Evolutionary conservation across 345 rosid genomes (phyloP), one percentile per base, ranked within the genome.

Genomic region (Syzygium jambos): DNA sequence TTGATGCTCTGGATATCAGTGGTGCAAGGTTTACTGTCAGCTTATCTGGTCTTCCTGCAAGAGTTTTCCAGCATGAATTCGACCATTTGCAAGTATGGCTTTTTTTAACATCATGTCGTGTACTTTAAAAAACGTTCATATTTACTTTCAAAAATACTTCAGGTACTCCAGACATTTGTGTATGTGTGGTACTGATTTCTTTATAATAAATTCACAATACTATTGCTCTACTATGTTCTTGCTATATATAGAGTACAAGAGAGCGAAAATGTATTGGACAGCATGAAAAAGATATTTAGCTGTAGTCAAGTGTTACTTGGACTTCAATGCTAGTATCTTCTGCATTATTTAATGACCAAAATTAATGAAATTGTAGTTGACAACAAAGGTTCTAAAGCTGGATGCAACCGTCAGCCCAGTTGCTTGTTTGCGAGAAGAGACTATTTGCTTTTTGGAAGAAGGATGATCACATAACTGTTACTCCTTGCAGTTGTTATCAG

Each of bases 1-100:
- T 98, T 93, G 99, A 96, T 93, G 98, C 99, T 63, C 93, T 78
- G 89, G 98, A 96, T 84, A 89, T 96, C 43, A 91, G 83, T 86
- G 99, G 99, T 86, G 92, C 92, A 43, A 96, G 85, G 88, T 98
- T 95, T 92, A 87, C 92, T 52, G 89, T 98, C 86, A 94, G 88
- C 89, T 92, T 96, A 87, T 93, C 98, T 2, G 98, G 91, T 89
- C 95, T 98, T 92, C 94, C 96, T 84, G 97, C 96, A 87, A 92
- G 99, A 84, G 93, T 96, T 89, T 98, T 98, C 90, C 99, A 96
- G 89, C 99, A 96, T 87, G 99, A 98, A 91, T 98, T 93, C 80
- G 99, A 98, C 88, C 99, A 98, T 92, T 89, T 98, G 77, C 93
- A 95, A 98, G 99, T 98, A 84, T 53, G 80, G 46, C 61, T 91